Evolutionary conservation across 2,329 filamentous ascomycete species (phyloP), one percentile per base, ranked within the genome.

Genomic region (Talaromyces sp.): DNA sequence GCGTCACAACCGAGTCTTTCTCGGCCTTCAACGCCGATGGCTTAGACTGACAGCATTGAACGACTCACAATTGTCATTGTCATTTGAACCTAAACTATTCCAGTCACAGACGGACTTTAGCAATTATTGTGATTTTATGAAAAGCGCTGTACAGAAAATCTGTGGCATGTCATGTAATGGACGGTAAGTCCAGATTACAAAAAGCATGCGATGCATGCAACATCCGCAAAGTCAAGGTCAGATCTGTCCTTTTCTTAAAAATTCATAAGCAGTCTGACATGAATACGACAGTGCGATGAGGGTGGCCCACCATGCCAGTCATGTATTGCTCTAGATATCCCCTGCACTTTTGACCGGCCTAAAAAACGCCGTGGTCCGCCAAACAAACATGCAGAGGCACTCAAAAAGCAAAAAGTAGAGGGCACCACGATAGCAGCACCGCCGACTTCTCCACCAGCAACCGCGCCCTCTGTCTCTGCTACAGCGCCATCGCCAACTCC

Each of bases 281-380:
- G 19, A 8, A 59, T 45, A 2, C 16, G 60, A 60, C 67, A 88
- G 84, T 90, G 88, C 76, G 87, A 89, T 72, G 85, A 88, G 70
- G 82, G 82, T 47, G 87, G 87, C n/a, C 86, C 86, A 33, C 87
- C 88, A 56, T 90, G 88, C 77, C 81, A 84, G 72, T 87, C 87
- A 56, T 90, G 88, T 75, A 81, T 85, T 48, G 83, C 84, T 61
- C 80, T 90, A 68, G 86, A 88, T 67, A 89, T 90, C 58, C 86
- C 86, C 31, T 90, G 88, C 73, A 90, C 87, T 65, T 89, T 88
- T 73, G 82, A 88, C 57, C 81, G 87, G 67, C 87, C 87, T 31
- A 88, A 84, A 72, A 82, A 85, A 65, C 82, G 88, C 66, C 81
- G 88, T 71, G 88, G 88, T 5, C 88, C 88, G 41, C 87, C 87